A percentile compares a stretch with the other conserved stretches of the same genome.
phyloP scores from a whole-genome alignment of 495 filamentous ascomycete genomes.

The Hypoxylon lenormandii region DNA sequence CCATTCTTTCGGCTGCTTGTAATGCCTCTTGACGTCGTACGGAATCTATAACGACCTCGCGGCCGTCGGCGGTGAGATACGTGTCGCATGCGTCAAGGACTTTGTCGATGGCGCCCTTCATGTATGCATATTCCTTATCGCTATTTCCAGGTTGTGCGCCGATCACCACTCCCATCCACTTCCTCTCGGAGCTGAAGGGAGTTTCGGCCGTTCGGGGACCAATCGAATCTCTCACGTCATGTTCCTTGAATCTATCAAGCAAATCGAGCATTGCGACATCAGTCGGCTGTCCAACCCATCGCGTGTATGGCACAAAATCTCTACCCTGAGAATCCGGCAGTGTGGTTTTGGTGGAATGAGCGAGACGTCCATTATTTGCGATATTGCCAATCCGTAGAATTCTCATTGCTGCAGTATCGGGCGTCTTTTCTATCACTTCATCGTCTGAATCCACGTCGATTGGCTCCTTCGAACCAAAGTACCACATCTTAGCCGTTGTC shows the following conservation, averaged over 20 bases:
- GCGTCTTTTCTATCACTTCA: conserved; percentile 67
- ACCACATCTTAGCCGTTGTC: conserved; percentile 97
- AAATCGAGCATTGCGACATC: conserved; percentile 95
- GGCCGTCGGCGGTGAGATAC: conserved; percentile 86
- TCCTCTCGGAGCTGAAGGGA: conserved; percentile 95
- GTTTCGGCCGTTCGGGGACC: conserved; percentile 82
- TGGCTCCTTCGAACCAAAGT: conserved; percentile 76
- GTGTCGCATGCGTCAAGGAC: conserved; percentile 88
- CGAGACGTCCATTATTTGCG: conserved; percentile 91
- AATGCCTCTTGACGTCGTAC: conserved; percentile 77
- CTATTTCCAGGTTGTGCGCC: conserved; percentile 65
- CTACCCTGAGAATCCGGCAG: conserved; percentile 78
- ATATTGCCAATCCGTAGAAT: conserved; percentile 93
- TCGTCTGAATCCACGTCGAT: conserved; percentile 80
- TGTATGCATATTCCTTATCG: conserved; percentile 81
- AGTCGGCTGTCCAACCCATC: conserved; percentile 97
- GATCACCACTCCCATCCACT: conserved; percentile 98
- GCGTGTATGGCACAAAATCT: conserved; percentile 74
- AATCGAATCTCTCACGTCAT: conserved; percentile 87
- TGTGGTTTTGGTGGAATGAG: conserved; percentile 76
- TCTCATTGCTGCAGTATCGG: conserved; percentile 77
- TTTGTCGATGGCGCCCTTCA: conserved; percentile 93
- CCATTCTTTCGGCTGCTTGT: conserved; percentile 88
- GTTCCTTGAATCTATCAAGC: conserved; percentile 86
- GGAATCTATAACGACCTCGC: conserved; percentile 87